Conservation (phyloP, 805 yeast genomes). For the Debaryomyces maramus region DNA sequence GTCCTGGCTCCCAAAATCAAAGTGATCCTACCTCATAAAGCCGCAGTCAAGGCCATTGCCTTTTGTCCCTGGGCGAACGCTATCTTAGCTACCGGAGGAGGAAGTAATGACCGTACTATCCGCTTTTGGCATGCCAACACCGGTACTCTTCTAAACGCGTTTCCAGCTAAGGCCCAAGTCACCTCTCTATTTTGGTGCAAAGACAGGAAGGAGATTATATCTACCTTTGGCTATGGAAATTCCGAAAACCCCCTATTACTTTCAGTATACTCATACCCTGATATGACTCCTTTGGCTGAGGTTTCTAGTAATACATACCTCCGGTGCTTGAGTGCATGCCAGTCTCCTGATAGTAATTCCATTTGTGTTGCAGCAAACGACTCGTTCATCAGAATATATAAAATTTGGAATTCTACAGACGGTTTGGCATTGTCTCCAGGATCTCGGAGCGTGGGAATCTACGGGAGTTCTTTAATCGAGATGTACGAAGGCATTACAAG, state of each 20-base stretch:
- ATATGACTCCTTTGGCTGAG: constrained; percentile 47
- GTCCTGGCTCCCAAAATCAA: constrained; percentile 41
- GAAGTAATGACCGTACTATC: constrained; percentile 75
- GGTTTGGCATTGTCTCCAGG: constrained; percentile 32
- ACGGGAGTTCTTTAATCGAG: constrained; percentile 39
- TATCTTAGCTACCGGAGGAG: constrained; percentile 88
- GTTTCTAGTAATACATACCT: constrained; percentile 52
- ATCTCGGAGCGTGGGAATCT: constrained; percentile 26
- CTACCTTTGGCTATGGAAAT: constrained; percentile 80
- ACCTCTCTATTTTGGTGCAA: constrained; percentile 80
- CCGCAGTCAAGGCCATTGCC: constrained; percentile 88
- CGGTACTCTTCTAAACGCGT: constrained; percentile 65
- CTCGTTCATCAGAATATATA: constrained; percentile 72
- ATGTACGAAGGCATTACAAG: constrained; percentile 52
- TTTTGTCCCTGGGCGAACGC: constrained; percentile 89
- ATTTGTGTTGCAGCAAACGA: constrained; percentile 79
- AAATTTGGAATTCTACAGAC: constrained; percentile 56
- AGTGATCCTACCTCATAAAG: constrained; percentile 62
- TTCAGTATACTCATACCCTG: constrained; percentile 67
- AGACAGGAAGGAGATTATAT: constrained; percentile 61
- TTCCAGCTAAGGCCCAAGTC: constrained; percentile 67
- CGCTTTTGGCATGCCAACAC: constrained; percentile 84
- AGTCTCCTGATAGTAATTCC: constrained; percentile 62
- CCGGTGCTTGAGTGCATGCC: constrained; percentile 64
- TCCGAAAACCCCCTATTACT: constrained; percentile 51